Evolutionary conservation across 371 early-diverging fungal genomes (phyloP).

Genomic region (Batrachochytrium dendrobatidis): DNA sequence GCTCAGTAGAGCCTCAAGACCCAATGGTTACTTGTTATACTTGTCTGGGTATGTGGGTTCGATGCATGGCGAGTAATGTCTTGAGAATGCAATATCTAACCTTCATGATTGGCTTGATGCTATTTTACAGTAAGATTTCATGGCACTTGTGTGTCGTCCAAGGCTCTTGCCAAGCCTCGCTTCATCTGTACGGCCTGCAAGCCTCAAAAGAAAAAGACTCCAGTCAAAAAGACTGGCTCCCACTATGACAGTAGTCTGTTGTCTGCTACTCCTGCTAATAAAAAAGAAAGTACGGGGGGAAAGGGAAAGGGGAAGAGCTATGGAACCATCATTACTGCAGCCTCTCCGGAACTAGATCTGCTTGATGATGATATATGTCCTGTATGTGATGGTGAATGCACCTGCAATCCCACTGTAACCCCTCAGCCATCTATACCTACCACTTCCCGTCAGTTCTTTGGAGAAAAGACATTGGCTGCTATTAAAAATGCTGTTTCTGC

Average conservation of each 20-base stretch:
- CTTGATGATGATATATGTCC: conserved; percentile 34
- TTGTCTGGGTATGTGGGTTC: conserved; percentile 1
- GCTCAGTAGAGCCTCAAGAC: background rate
- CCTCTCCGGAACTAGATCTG: conserved; percentile 11
- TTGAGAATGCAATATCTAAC: too few species aligned
- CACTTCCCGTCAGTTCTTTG: background rate
- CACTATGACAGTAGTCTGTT: too few species aligned
- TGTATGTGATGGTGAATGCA: conserved; percentile 42
- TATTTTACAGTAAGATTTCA: background rate
- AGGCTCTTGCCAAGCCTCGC: background rate
- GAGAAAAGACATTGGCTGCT: background rate
- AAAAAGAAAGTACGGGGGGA: background rate
- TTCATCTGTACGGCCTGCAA: conserved; percentile 5
- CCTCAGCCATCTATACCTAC: background rate
- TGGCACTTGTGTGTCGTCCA: background rate
- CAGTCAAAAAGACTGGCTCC: background rate
- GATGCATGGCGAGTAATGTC: too few species aligned
- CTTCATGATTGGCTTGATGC: too few species aligned
- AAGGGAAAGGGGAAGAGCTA: background rate
- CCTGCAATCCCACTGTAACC: conserved; percentile 22
- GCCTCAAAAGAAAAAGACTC: background rate
- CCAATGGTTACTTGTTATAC: background rate
- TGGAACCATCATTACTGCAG: background rate
- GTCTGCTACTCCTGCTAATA: too few species aligned
- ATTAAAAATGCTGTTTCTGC: background rate